These are phyloP conservation scores for Pleurotus tuber-regium DNA, from an alignment of 768 basidiomycete species.

Conservation along the genomic window DNA sequence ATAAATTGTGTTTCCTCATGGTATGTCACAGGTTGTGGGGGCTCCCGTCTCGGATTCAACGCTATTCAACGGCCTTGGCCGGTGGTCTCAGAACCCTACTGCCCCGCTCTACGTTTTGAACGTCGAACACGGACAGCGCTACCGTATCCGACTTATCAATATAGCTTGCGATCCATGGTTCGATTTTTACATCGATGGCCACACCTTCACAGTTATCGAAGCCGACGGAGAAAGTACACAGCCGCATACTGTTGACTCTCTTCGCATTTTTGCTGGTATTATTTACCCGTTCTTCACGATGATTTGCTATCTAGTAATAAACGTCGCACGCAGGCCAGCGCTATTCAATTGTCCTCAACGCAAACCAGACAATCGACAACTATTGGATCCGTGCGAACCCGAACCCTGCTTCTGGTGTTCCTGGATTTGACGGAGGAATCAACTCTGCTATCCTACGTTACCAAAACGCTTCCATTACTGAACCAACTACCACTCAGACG, in stretches of 20 bases:
- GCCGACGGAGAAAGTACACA: constrained; percentile 28
- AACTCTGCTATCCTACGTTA: constrained; percentile 41
- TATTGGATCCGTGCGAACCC: constrained; percentile 39
- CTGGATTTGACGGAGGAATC: constrained; percentile 26
- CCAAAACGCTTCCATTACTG: constrained; percentile 23
- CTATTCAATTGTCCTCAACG: constrained; percentile 36
- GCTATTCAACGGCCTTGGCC: constrained; percentile 40
- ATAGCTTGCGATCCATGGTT: constrained; percentile 33
- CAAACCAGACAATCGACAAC: constrained; percentile 39
- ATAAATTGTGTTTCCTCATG: not conserved
- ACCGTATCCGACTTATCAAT: constrained; percentile 47
- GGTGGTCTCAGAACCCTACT: constrained; percentile 31
- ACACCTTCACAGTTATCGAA: constrained; percentile 32
- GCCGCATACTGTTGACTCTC: constrained; percentile 26
- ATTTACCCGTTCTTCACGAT: constrained; percentile 16
- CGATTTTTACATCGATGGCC: constrained; percentile 24
- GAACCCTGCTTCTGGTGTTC: constrained; percentile 17
- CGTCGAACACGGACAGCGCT: constrained; percentile 37
- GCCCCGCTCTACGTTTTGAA: constrained; percentile 33
- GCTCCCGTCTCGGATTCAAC: constrained; percentile 14
- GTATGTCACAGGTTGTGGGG: not conserved
- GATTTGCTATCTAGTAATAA: not conserved
- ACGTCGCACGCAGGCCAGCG: constrained; percentile 25
- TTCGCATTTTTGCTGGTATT: constrained; percentile 15
- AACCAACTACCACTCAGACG: constrained; percentile 23